Base-by-base conservation (phyloP, 2,329 filamentous ascomycete genomes). In the Xylaria sp. region DNA sequence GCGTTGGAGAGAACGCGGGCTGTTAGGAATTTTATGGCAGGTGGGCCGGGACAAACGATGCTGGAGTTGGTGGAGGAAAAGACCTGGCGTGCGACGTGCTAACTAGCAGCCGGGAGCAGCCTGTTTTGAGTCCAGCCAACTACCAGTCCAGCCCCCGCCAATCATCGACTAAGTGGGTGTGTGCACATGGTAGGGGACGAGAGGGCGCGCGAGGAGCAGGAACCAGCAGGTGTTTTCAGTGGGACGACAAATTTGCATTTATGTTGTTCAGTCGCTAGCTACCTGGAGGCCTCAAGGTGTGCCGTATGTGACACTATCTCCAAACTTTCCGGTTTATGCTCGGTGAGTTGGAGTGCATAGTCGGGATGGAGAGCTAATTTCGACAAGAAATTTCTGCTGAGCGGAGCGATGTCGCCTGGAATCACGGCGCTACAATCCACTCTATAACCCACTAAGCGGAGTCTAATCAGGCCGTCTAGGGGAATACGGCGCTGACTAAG, bases 311-410 rank as follows among this genome's bases (percentile, higher is more conserved):
- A 36, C 51, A 68, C 61, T 21, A 61, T 62, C 51, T 61, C 51
- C 68, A 69, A 70, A 67, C 67, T 56, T 71, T 72, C 74, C 74
- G 71, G 73, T 68, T 74, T 71, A 70, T 73, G 65, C 69, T 75
- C 72, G 71, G 61, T 73, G 69, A 70, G 67, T 70, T 70, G 66
- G 56, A 66, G 69, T 66, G 57, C 60, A 42, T 48, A 8, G 21
- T 51, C 61, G 64, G 59, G 34, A 65, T 61, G 64, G 62, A 63
- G 55, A 19, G 68, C 58, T 60, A 36, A 55, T 65, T 54, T 34
- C 8, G 47, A 62, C 56, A 63, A 64, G 57, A 67, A 62, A 64
- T 68, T 71, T 71, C 59, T 68, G 51, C 21, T 45, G 55, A 56
- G 58, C 61, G 53, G 57, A 70, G 71, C 71, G 67, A 72, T 69